These are phyloP conservation scores for Thermochaetoides thermophila DNA, from an alignment of 495 filamentous ascomycete species.

Conservation along the genomic window DNA sequence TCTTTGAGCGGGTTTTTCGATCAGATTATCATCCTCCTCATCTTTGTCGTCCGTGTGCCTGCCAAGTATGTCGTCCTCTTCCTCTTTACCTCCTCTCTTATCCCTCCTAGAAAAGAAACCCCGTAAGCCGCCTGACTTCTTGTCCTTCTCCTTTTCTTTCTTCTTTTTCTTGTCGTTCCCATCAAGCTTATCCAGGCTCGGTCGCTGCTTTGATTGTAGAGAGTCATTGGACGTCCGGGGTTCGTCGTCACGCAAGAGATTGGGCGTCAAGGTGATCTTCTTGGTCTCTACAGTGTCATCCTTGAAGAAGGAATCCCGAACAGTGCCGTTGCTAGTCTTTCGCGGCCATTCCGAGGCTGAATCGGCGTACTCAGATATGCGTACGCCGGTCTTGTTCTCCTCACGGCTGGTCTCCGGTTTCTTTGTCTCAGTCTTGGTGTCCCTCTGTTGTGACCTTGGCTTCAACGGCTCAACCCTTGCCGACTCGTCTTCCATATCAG, in stretches of 20 bases:
- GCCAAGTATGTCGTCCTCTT: conserved; percentile 56
- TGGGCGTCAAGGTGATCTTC: conserved; percentile 94
- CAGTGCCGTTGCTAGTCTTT: conserved; percentile 68
- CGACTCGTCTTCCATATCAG: conserved; percentile 29
- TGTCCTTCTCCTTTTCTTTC: conserved; percentile 79
- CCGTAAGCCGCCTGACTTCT: conserved; percentile 81
- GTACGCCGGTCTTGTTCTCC: conserved; percentile 12
- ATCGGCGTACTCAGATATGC: conserved; percentile 53
- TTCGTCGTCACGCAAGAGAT: conserved; percentile 81
- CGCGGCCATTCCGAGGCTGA: conserved; percentile 34
- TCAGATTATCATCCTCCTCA: conserved; percentile 21
- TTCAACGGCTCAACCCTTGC: conserved; percentile 36
- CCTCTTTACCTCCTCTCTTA: conserved; percentile 52
- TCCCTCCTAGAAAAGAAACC: conserved; percentile 93
- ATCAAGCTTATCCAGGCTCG: conserved; percentile 40
- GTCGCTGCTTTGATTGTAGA: conserved; percentile 42
- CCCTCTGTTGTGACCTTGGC: conserved; percentile 28
- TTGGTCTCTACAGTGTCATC: conserved; percentile 89
- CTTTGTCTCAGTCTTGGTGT: conserved; percentile 29
- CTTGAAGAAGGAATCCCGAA: conserved; percentile 91
- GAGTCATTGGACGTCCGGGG: conserved; percentile 43
- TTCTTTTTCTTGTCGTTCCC: conserved; percentile 40
- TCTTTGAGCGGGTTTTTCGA: conserved; percentile 13
- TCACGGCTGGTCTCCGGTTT: conserved; percentile 24
- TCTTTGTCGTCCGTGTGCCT: conserved; percentile 42